A percentile compares a stretch with the other conserved stretches of the same genome.
These are phyloP conservation scores for Spathaspora gorwiae DNA, from an alignment of 805 yeast genomes.

Conservation along the genomic window DNA sequence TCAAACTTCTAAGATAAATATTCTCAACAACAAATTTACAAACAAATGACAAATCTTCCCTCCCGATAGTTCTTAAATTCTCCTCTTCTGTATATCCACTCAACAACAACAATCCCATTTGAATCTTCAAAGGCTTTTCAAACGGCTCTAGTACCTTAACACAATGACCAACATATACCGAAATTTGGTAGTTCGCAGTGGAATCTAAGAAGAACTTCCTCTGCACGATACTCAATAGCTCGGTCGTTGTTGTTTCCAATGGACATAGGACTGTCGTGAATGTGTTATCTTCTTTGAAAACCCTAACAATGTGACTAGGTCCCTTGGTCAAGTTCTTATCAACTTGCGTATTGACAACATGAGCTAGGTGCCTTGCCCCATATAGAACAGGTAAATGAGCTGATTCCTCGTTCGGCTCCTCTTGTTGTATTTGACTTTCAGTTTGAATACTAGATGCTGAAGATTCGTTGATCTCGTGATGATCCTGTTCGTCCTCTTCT, in stretches of 20 bases:
- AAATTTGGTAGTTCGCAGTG: slow-evolving; percentile 69
- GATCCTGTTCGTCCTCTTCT: neutral
- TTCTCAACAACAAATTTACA: slow-evolving; percentile 75
- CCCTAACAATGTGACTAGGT: slow-evolving; percentile 53
- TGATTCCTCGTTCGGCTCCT: neutral
- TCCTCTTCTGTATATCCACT: slow-evolving; percentile 82
- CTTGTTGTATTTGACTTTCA: neutral
- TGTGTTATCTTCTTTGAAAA: slow-evolving; percentile 79
- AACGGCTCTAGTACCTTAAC: slow-evolving; percentile 67
- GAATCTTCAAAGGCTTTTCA: slow-evolving; percentile 76
- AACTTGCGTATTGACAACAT: slow-evolving; percentile 9
- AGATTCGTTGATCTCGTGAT: neutral
- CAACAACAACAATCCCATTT: slow-evolving; percentile 62
- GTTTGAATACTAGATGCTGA: neutral
- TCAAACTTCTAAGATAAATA: slow-evolving; percentile 54
- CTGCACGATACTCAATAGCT: slow-evolving; percentile 64
- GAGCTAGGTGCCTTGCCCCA: slow-evolving; percentile 23
- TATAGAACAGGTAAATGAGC: slow-evolving; percentile 28
- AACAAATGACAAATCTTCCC: slow-evolving; percentile 77
- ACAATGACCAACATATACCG: slow-evolving; percentile 70
- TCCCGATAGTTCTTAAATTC: slow-evolving; percentile 68
- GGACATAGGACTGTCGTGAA: slow-evolving; percentile 81
- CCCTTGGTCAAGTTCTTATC: slow-evolving; percentile 16
- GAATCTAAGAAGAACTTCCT: slow-evolving; percentile 72
- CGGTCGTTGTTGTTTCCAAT: slow-evolving; percentile 70